Conservation (phyloP, 2,329 filamentous ascomycete species). For the Fusarium tjaetaba region DNA sequence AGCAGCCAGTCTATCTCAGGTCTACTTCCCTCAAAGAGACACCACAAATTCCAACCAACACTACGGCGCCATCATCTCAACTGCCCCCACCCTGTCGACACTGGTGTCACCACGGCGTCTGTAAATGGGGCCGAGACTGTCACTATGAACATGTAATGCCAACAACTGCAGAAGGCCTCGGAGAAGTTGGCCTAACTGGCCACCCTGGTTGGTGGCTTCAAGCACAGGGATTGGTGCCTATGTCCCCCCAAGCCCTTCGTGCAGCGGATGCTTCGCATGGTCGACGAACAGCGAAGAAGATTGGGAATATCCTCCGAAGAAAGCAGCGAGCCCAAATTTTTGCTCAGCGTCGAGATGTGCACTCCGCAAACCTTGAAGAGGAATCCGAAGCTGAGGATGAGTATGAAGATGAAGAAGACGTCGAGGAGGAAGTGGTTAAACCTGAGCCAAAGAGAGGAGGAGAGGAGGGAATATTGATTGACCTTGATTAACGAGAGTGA, state of each 20-base stretch:
- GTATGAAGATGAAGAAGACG: not conserved
- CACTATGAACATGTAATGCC: slow-evolving; percentile 61
- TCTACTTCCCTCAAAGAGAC: not conserved
- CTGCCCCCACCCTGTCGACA: slow-evolving; percentile 47
- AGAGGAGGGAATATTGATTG: slow-evolving; percentile 30
- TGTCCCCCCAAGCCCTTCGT: slow-evolving; percentile 10
- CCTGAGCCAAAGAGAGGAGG: not conserved
- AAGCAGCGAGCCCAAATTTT: slow-evolving; percentile 6
- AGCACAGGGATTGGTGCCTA: slow-evolving; percentile 27
- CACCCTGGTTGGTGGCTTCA: slow-evolving; percentile 57
- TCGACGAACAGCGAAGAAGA: slow-evolving; percentile 10
- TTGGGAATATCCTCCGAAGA: not conserved
- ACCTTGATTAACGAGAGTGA: not conserved
- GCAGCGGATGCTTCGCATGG: not conserved
- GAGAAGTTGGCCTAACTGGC: slow-evolving; percentile 53
- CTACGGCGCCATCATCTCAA: not conserved
- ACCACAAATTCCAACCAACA: not conserved
- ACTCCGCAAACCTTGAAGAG: not conserved
- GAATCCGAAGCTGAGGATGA: not conserved
- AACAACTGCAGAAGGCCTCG: slow-evolving; percentile 51
- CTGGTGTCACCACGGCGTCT: slow-evolving; percentile 61
- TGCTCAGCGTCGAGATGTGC: not conserved
- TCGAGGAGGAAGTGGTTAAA: not conserved
- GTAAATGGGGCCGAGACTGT: slow-evolving; percentile 57
- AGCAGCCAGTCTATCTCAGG: not conserved